Percentiles rank a stretch among this genome's conserved stretches.
These are phyloP conservation scores for Lodderomyces theae DNA, from an alignment of 1,139 yeast species.

Conservation along the genomic window DNA sequence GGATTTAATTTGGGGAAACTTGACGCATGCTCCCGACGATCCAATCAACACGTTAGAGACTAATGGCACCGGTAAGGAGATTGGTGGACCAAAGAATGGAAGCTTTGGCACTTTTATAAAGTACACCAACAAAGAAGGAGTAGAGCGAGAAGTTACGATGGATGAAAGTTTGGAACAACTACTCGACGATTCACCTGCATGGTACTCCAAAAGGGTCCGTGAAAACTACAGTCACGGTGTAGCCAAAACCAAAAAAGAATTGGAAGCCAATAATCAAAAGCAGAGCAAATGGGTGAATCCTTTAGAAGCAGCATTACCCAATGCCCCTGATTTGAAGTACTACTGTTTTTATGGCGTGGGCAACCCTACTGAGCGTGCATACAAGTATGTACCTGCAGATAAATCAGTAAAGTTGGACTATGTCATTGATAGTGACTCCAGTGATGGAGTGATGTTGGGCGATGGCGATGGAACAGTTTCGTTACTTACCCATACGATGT, in stretches of 20 bases:
- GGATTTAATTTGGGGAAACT: constrained; percentile 79
- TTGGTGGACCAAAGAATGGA: constrained; percentile 28
- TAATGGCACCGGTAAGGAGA: constrained; percentile 9
- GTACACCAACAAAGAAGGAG: constrained; percentile 34
- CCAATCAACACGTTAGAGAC: constrained; percentile 33
- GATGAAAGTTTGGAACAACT: constrained; percentile 64
- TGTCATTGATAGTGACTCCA: constrained; percentile 60
- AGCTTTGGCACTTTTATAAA: constrained; percentile 77
- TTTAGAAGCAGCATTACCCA: constrained; percentile 82
- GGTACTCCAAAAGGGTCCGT: constrained; percentile 65
- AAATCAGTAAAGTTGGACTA: constrained; percentile 56
- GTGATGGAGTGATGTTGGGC: constrained; percentile 67
- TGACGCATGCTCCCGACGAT: constrained; percentile 61
- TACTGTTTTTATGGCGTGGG: constrained; percentile 95
- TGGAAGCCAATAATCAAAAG: constrained; percentile 59
- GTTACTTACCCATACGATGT: constrained; percentile 70
- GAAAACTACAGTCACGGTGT: constrained; percentile 80
- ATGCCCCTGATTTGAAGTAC: constrained; percentile 89
- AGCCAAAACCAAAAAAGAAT: constrained; percentile 58
- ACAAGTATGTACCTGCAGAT: constrained; percentile 68
- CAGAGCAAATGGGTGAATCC: constrained; percentile 91
- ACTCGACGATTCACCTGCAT: constrained; percentile 62
- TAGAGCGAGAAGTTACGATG: constrained; percentile 54
- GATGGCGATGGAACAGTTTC: constrained; percentile 98
- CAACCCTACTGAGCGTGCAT: constrained; percentile 91